Conservation (phyloP, 805 yeast species). For the Monosporozyma aerobia region DNA sequence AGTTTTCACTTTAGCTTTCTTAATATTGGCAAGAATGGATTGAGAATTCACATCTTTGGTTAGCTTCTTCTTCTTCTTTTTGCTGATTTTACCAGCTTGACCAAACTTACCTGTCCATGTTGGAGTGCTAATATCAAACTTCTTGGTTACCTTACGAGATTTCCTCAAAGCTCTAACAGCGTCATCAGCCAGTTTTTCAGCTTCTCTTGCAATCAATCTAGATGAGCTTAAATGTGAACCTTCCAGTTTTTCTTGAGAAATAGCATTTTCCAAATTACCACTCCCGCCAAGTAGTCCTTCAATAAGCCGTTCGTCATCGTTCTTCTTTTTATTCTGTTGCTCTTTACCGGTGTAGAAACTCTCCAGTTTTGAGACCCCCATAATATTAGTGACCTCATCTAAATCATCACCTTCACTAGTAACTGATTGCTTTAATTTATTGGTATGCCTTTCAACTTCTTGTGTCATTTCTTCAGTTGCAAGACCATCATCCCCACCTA, state of each 20-base stretch:
- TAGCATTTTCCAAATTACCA: constrained; percentile 57
- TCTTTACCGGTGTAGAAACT: constrained; percentile 47
- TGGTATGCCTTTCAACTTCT: constrained; percentile 53
- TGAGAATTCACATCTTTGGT: constrained; percentile 12
- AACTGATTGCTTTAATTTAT: constrained; percentile 25
- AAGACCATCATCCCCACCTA: constrained; percentile 57
- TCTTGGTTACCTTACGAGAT: constrained; percentile 38
- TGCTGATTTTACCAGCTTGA: constrained; percentile 53
- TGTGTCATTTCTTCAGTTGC: constrained; percentile 33
- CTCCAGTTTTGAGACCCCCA: constrained; percentile 69
- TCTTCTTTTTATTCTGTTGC: constrained; percentile 30
- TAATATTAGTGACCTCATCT: constrained; percentile 48
- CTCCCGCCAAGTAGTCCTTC: constrained; percentile 58
- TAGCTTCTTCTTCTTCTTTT: constrained; percentile 2
- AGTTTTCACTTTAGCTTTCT: constrained; percentile 11
- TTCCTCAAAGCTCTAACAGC: constrained; percentile 50
- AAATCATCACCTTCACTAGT: constrained; percentile 55
- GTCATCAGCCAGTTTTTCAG: constrained; percentile 44
- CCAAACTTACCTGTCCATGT: constrained; percentile 97
- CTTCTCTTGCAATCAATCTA: constrained; percentile 45
- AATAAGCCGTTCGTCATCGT: constrained; percentile 59
- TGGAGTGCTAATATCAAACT: constrained; percentile 61
- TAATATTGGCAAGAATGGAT: constrained; percentile 19
- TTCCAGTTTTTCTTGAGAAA: constrained; percentile 72
- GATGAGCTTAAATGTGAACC: constrained; percentile 33